A percentile compares a stretch with the other conserved stretches of the same genome.
Conservation (phyloP, 1,139 yeast genomes). For the Kurtzmaniella quercitrusa region DNA sequence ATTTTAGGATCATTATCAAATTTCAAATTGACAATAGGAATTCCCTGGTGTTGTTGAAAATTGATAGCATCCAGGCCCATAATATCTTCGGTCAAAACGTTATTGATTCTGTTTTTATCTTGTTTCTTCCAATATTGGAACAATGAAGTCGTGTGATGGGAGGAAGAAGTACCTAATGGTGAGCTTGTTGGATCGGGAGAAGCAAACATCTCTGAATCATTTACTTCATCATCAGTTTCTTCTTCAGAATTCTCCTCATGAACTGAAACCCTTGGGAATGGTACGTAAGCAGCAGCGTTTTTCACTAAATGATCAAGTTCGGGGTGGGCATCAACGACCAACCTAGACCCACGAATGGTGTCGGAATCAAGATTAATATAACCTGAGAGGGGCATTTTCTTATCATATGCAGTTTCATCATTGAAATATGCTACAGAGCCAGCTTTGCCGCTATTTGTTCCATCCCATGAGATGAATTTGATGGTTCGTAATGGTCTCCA, state of each 20-base stretch:
- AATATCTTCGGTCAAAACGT: slow-evolving; percentile 25
- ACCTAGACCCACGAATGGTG: slow-evolving; percentile 35
- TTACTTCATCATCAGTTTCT: slow-evolving; percentile 1
- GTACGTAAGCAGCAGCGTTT: slow-evolving; percentile 29
- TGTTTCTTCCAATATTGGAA: slow-evolving; percentile 36
- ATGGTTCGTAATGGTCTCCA: slow-evolving; percentile 45
- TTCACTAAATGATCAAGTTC: slow-evolving; percentile 30
- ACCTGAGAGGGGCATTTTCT: slow-evolving; percentile 25
- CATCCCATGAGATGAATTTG: slow-evolving; percentile 44
- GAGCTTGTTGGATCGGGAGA: slow-evolving; percentile 16
- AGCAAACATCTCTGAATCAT: slow-evolving; percentile 10
- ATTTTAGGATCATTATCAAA: slow-evolving; percentile 29
- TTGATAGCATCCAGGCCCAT: slow-evolving; percentile 25
- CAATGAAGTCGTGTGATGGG: slow-evolving; percentile 25
- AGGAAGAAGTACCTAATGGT: not conserved
- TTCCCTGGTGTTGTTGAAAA: slow-evolving; percentile 30
- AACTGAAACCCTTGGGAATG: slow-evolving; percentile 26
- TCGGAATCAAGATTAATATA: slow-evolving; percentile 41
- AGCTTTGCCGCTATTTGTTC: slow-evolving; percentile 28
- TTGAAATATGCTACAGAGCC: slow-evolving; percentile 27
- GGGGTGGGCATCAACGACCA: slow-evolving; percentile 36
- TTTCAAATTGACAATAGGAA: slow-evolving; percentile 33
- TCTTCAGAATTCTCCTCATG: slow-evolving; percentile 10
- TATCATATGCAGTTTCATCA: slow-evolving; percentile 18
- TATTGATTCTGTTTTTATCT: slow-evolving; percentile 28